Base-by-base conservation (phyloP, 306 rosid species). In the Gillenia trifoliata region DNA sequence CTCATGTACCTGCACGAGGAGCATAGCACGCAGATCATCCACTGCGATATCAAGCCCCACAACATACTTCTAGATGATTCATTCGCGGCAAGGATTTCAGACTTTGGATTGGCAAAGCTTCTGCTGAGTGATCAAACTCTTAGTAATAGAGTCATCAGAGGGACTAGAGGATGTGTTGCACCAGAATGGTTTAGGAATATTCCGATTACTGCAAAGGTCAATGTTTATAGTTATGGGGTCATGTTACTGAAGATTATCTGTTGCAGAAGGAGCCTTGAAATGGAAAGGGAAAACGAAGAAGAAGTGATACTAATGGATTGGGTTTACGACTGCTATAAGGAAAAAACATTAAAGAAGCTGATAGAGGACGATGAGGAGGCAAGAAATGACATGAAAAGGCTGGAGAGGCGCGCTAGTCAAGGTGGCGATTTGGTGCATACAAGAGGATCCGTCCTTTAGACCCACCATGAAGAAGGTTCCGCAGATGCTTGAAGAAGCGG, bases 401-500 rank as follows among this genome's bases (percentile, higher is more conserved):
- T 72, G 23, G 54, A 65, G 56, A 72, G 45, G 73, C n/a, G n/a
- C n/a, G n/a, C 43, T 23, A 23, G 61, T 64, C 25, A 78, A 25
- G 62, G 38, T 64, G 12, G 68, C 62, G 28, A 33, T 78, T 59
- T 78, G 82, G 73, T 78, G 82, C 71, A 41, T 65, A 36, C 73
- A 40, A 57, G 77, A 72, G 77, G 82, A 78, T 78, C 82, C 82
- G 55, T 72, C 60, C 26, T 41, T 71, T 7, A 64, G 77, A 65
- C 77, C 73, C 1, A 63, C 73, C 73, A 78, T 52, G 82, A 72
- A 71, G 60, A 55, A 64, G 59, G 73, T 78, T 10, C 25, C 57
- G 17, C 82, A 54, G 41, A 72, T 57, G 69, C 66, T 62, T 41
- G 78, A 43, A 72, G 82, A 73, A 56, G 50, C 66, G 66, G 3